Evolutionary conservation across 208 protist genomes (phyloP).

Genomic region (Crithidia sp.): DNA sequence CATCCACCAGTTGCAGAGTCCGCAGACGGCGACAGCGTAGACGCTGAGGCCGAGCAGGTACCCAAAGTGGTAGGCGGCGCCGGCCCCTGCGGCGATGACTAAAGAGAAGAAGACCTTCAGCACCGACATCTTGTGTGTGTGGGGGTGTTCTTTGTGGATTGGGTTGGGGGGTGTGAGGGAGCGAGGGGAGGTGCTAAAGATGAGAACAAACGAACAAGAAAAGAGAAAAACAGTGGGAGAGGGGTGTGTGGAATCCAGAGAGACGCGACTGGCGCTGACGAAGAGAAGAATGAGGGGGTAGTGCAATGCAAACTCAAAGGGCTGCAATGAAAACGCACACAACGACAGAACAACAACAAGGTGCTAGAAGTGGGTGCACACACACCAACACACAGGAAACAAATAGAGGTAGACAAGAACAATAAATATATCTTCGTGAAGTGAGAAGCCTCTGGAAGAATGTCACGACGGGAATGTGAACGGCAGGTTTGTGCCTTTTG

Average conservation of each 20-base stretch:
- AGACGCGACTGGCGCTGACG: not conserved
- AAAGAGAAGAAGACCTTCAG: conserved; percentile 16
- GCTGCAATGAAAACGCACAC: not conserved
- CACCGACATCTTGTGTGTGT: conserved; percentile 8
- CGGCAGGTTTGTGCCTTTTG: too few species aligned
- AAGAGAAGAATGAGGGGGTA: not conserved
- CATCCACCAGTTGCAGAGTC: conserved; percentile 54
- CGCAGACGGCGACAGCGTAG: conserved; percentile 41
- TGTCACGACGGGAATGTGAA: too few species aligned
- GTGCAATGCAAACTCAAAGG: not conserved
- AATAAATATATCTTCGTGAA: not conserved
- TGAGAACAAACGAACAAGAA: not conserved
- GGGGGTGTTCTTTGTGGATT: too few species aligned
- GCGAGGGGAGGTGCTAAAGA: not conserved
- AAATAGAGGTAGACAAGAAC: not conserved
- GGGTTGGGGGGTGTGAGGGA: not conserved
- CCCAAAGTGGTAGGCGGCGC: conserved; percentile 26
- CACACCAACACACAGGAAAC: not conserved
- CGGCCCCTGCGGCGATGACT: conserved; percentile 24
- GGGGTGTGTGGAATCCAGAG: not conserved
- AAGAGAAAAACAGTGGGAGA: not conserved
- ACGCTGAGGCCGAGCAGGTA: conserved; percentile 41
- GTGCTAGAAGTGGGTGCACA: not conserved
- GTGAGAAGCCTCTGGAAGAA: too few species aligned
- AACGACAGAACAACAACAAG: not conserved